phyloP scores from a whole-genome alignment of 2,329 filamentous ascomycete species.

The Beauveria medogensis region DNA sequence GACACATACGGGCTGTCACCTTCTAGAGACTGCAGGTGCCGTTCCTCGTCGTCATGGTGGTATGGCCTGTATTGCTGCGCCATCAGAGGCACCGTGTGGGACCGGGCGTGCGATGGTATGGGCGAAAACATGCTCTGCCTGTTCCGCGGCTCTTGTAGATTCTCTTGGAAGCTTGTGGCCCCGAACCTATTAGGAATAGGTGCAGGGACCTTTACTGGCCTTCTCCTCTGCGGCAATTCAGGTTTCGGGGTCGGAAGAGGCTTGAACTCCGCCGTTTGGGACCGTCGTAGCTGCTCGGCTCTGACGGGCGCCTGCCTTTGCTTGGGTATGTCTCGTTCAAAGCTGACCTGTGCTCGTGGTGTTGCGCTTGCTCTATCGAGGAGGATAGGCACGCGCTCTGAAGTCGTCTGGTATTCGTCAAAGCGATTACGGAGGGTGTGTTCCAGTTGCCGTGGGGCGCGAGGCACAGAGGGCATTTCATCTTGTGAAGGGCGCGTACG shows the following conservation, averaged over 20 bases:
- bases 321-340: not conserved
- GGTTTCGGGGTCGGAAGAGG: not conserved
- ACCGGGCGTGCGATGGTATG: not conserved
- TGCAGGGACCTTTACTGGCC: not conserved
- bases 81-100: not conserved
- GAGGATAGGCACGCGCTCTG: not conserved
- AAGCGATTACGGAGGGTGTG: not conserved
- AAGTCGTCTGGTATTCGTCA: not conserved
- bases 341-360: not conserved
- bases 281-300: not conserved
- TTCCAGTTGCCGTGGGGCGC: not conserved
- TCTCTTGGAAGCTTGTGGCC: not conserved
- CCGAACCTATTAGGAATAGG: not conserved
- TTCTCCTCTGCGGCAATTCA: not conserved
- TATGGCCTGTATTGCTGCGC: not conserved
- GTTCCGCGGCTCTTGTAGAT: not conserved
- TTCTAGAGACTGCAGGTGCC: not conserved
- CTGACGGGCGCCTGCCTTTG: not conserved
- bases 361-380: not conserved
- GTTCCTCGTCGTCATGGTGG: not conserved
- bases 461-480: not conserved
- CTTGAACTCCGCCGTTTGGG: not conserved
- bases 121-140: not conserved
- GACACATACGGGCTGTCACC: not conserved
- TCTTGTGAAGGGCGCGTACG: not conserved